Evolutionary conservation across 2,329 filamentous ascomycete species (phyloP).

Genomic region (Phyllachora maydis): DNA sequence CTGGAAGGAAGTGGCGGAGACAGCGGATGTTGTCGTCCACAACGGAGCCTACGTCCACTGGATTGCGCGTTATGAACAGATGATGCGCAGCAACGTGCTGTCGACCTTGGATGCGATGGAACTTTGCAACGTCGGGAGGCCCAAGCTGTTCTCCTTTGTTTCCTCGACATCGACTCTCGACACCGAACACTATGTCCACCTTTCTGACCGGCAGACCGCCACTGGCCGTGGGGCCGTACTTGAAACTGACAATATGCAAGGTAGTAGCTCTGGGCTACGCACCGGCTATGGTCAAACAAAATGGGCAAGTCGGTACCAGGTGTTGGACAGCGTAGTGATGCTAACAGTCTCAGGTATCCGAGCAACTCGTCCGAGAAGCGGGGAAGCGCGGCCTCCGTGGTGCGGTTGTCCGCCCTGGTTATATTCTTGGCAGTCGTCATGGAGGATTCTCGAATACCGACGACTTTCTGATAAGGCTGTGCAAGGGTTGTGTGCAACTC

Average conservation of each 20-base stretch:
- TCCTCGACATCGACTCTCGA: slow-evolving; percentile 70
- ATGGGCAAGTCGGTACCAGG: slow-evolving; percentile 43
- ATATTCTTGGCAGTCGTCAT: slow-evolving; percentile 54
- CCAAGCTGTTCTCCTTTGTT: slow-evolving; percentile 67
- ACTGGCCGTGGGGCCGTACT: slow-evolving; percentile 43
- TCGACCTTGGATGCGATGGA: slow-evolving; percentile 56
- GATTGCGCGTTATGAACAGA: slow-evolving; percentile 55
- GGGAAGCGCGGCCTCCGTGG: slow-evolving; percentile 57
- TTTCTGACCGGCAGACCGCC: slow-evolving; percentile 41
- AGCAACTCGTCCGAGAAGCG: slow-evolving; percentile 55
- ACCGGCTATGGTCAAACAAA: slow-evolving; percentile 88
- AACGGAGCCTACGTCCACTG: slow-evolving; percentile 72
- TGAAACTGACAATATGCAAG: slow-evolving; percentile 60
- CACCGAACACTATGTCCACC: slow-evolving; percentile 56
- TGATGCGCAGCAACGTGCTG: slow-evolving; percentile 59
- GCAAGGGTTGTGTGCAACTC: slow-evolving; percentile 77
- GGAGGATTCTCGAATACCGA: slow-evolving; percentile 62
- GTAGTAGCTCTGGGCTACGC: slow-evolving; percentile 54
- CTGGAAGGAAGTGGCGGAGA: slow-evolving; percentile 44
- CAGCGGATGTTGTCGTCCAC: slow-evolving; percentile 57
- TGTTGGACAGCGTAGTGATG: too few relatives aligned
- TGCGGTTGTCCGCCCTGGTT: slow-evolving; percentile 63
- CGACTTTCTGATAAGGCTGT: slow-evolving; percentile 73
- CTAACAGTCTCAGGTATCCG: slow-evolving; percentile 15
- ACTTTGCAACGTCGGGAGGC: slow-evolving; percentile 55